A percentile compares a stretch with the other conserved stretches of the same genome.
These are phyloP conservation scores for Aphanomyces euteiches DNA, from an alignment of 352 stramenopile genomes.

Conservation along the genomic window DNA sequence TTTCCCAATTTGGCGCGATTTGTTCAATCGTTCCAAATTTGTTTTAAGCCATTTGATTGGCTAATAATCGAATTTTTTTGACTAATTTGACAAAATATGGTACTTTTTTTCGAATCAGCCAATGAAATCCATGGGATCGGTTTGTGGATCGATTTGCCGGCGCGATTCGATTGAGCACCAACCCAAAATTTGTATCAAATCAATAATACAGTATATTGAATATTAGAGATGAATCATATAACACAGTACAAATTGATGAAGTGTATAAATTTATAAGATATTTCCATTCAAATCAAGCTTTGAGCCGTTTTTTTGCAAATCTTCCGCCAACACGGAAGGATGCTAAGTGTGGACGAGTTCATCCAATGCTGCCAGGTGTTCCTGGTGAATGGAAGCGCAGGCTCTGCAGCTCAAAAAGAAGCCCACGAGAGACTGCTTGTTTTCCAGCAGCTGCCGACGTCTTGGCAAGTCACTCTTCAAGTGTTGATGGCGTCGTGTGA, in stretches of 20 bases:
- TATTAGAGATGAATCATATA: too few relatives aligned
- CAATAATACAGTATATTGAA: not conserved
- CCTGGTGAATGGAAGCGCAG: conserved; percentile 27
- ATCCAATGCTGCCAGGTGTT: conserved; percentile 30
- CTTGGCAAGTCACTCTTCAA: conserved; percentile 24
- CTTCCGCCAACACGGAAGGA: not conserved
- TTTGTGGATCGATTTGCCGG: too few relatives aligned
- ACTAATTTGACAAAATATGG: too few relatives aligned
- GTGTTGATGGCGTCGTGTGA: not conserved
- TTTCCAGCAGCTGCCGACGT: conserved; percentile 20
- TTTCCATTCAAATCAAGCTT: not conserved
- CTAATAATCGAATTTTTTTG: too few relatives aligned
- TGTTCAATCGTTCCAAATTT: too few relatives aligned
- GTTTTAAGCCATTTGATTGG: too few relatives aligned
- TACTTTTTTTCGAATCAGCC: too few relatives aligned
- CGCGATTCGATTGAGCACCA: too few relatives aligned
- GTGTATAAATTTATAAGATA: not conserved
- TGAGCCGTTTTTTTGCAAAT: not conserved
- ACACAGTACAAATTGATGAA: too few relatives aligned
- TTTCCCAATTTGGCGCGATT: too few relatives aligned
- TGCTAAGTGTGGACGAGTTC: conserved; percentile 26
- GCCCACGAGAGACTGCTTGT: conserved; percentile 19
- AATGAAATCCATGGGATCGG: too few relatives aligned
- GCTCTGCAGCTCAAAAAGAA: conserved; percentile 11
- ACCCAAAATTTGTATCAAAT: too few relatives aligned